Evolutionary conservation across 2,329 filamentous ascomycete genomes (phyloP).

Genomic region (Dendryphion nanum): DNA sequence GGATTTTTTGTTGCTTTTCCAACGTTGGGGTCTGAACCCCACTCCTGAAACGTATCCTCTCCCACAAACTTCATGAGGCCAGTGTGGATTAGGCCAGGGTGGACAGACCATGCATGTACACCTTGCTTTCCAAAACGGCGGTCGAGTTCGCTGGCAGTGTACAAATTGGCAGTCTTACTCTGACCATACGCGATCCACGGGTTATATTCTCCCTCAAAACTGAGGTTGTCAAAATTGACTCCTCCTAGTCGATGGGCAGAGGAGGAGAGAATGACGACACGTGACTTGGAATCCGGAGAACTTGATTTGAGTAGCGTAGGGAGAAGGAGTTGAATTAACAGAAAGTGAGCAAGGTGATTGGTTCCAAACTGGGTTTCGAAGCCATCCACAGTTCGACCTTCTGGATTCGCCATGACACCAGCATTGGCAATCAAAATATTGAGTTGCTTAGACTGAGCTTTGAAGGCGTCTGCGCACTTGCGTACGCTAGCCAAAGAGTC

Average conservation of each 20-base stretch:
- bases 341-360: slow-evolving; percentile 50
- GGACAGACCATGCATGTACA: slow-evolving; percentile 4
- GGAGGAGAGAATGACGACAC: slow-evolving; percentile 50
- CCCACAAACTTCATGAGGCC: slow-evolving; percentile 1
- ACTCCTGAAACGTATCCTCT: not conserved
- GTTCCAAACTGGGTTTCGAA: slow-evolving; percentile 42
- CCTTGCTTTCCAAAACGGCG: slow-evolving; percentile 2
- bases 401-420: not conserved
- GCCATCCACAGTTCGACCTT: slow-evolving; percentile 31
- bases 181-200: slow-evolving; percentile 11
- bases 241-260: slow-evolving; percentile 40
- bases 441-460: slow-evolving; percentile 11
- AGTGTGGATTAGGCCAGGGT: slow-evolving; percentile 13
- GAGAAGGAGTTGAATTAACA: slow-evolving; percentile 43
- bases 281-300: slow-evolving; percentile 42
- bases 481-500: slow-evolving; percentile 16
- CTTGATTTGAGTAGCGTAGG: slow-evolving; percentile 39
- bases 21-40: not conserved
- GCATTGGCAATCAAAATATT: slow-evolving; percentile 26
- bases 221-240: slow-evolving; percentile 16
- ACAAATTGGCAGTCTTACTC: slow-evolving; percentile 13
- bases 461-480: slow-evolving; percentile 12
- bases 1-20: slow-evolving; percentile 22
- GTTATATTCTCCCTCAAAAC: slow-evolving; percentile 6
- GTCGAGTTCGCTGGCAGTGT: slow-evolving; percentile 4